Evolutionary conservation across 1,284 basidiomycete genomes (phyloP), one percentile per base, ranked within the genome.

Genomic region (Sanghuangporus baumii): DNA sequence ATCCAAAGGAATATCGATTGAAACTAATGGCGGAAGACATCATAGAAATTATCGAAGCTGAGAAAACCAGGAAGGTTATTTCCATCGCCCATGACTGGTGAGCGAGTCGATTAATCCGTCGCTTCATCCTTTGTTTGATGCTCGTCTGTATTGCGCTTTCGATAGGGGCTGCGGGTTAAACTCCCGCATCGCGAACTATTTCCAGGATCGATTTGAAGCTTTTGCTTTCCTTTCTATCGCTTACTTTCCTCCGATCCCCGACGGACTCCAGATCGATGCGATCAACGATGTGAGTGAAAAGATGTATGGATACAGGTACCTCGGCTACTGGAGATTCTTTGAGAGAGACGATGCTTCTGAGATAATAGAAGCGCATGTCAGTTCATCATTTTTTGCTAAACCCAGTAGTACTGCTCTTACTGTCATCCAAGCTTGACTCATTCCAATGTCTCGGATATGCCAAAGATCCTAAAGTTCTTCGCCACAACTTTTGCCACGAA

Each of bases 321-420:
- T 71, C 26, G 74, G 72, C 1, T 76, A 76, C 61, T 74, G 71
- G 71, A 63, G 66, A 59, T 75, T 73, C 65, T 72, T 75, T 55
- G 66, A 65, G 0, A 69, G 71, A 31, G 72, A 74, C 6, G 70
- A 67, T 5, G 70, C 73, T 3, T 69, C 67, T 56, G 69, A 70
- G 58, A 43, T 73, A 20, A 69, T 74, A 74, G 59, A 73, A 73
- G 48, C 20, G 70, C 64, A 14, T 37, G 4, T 40, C 9, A 46
- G 31, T 41, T 16, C 31, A 9, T 8, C 26, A 58, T 14, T 41
- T n/a, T 14, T 31, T 31, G 26, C 5, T 56, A 60, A 11, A 36
- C 71, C 12, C 75, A 70, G 69, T 62, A 60, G 55, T 69, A 3
- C 1, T 5, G 14, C 41, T 34, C 20, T 14, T 14, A 2, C 41